Base-by-base conservation (phyloP, 2,329 filamentous ascomycete genomes). In the Xylariaceae sp. region DNA sequence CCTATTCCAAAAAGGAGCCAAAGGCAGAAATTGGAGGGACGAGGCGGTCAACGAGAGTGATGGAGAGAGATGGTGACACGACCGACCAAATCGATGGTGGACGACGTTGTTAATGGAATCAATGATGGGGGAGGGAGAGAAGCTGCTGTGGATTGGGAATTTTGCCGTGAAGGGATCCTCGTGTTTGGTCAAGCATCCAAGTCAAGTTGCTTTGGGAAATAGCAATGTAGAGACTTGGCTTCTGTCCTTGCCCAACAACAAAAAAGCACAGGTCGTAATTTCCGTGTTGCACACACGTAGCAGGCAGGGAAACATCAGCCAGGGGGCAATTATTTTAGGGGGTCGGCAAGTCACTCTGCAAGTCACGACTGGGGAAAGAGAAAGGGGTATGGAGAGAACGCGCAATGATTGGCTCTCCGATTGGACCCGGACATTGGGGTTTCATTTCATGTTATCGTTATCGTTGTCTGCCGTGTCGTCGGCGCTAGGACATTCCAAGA, bases 1-100 rank as follows among this genome's bases (percentile, higher is more conserved):
- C 58, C 55, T 60, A 62, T 58, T 61, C 62, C 65, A 68, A 71
- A 64, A 68, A 66, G 65, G 56, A 57, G 56, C 57, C 57, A 49
- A 56, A 58, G 52, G 51, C 48, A 55, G 39, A 45, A n/a, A 44
- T 49, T 41, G 50, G 58, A 56, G 52, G 55, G 51, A 59, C 47
- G 49, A 49, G 42, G 47, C 17, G 27, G 41, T 14, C 19, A 4
- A 34, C 40, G 17, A 35, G 48, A 48, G 46, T 29, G 47, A 46
- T 39, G 17, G 40, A 20, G n/a, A n/a, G n/a, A n/a, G n/a, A n/a
- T n/a, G n/a, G n/a, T n/a, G n/a, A n/a, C n/a, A n/a, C n/a, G n/a
- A n/a, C n/a, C n/a, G n/a, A n/a, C n/a, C n/a, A n/a, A n/a, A n/a
- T n/a, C 22, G 34, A 36, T 37, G 48, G 17, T 47, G 45, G 32